phyloP scores from a whole-genome alignment of 192 early-diverging fungal genomes.

The Phlyctochytrium arcticum region DNA sequence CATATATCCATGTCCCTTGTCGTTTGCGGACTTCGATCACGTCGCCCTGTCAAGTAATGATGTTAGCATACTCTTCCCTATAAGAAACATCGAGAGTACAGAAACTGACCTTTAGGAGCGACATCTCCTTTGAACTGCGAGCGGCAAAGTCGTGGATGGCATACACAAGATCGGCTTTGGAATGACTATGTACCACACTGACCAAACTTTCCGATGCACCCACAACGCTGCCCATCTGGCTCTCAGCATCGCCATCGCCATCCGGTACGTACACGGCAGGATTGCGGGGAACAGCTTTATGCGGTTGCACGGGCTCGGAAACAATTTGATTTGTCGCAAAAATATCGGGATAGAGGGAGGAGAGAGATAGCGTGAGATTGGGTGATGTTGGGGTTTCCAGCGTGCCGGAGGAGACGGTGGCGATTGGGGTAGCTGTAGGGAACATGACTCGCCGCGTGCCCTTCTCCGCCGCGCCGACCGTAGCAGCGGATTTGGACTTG shows the following conservation, averaged over 20 bases:
- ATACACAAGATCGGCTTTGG: slow-evolving; percentile 26
- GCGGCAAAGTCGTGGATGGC: slow-evolving; percentile 37
- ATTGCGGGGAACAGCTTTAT: not conserved
- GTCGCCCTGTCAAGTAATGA: slow-evolving; percentile 27
- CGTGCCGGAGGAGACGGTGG: slow-evolving; percentile 3
- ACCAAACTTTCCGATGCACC: slow-evolving; percentile 15
- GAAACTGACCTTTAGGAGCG: slow-evolving; percentile 34
- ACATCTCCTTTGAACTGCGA: slow-evolving; percentile 40
- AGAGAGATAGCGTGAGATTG: slow-evolving; percentile 7
- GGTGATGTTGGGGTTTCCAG: not conserved
- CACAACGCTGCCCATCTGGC: slow-evolving; percentile 42
- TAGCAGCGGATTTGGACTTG: not conserved
- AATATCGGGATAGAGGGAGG: slow-evolving; percentile 29
- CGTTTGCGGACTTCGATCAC: slow-evolving; percentile 39
- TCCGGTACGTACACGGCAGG: slow-evolving; percentile 42
- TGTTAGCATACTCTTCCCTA: no score
- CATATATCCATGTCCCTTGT: slow-evolving; percentile 45
- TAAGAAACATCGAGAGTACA: not conserved
- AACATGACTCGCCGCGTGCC: slow-evolving; percentile 22
- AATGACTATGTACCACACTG: not conserved
- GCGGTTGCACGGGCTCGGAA: not conserved
- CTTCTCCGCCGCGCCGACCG: not conserved
- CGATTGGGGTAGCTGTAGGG: slow-evolving; percentile 20
- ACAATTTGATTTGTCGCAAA: slow-evolving; percentile 18
- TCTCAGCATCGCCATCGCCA: slow-evolving; percentile 34